phyloP scores from a whole-genome alignment of 805 yeast genomes.

The Sugiyamaella floridensis region DNA sequence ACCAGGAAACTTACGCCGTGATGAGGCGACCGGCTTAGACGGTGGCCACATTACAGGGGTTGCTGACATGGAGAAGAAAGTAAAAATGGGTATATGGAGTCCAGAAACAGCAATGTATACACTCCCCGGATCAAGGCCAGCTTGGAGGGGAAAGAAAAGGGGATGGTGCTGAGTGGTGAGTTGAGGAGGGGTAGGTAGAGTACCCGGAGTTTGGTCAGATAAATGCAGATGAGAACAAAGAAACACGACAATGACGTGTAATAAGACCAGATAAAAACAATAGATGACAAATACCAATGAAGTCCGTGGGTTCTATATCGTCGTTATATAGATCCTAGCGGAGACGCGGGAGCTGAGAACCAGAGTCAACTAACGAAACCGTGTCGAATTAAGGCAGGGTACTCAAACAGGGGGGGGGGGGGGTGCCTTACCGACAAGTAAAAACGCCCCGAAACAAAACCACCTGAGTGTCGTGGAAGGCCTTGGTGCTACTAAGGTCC shows the following conservation, averaged over 20 bases:
- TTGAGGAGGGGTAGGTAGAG: background rate
- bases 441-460: too few relatives aligned
- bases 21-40: conserved; percentile 6
- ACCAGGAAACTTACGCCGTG: conserved; percentile 21
- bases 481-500: too few relatives aligned
- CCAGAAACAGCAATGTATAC: background rate
- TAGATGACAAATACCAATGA: too few relatives aligned
- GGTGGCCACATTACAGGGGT: conserved; percentile 17
- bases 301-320: background rate
- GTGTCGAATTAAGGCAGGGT: too few relatives aligned
- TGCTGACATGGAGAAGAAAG: conserved; percentile 11
- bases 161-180: background rate
- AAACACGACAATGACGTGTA: too few relatives aligned
- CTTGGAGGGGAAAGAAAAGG: background rate
- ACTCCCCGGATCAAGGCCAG: background rate
- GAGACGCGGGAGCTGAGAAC: too few relatives aligned
- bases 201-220: background rate
- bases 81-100: background rate
- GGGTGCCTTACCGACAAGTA: too few relatives aligned
- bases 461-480: too few relatives aligned
- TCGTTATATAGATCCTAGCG: too few relatives aligned
- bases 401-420: too few relatives aligned
- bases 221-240: background rate
- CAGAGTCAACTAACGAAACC: too few relatives aligned
- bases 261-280: too few relatives aligned